These are phyloP conservation scores for Leptographium lundbergii DNA, from an alignment of 2,329 filamentous ascomycete species.

Conservation along the genomic window DNA sequence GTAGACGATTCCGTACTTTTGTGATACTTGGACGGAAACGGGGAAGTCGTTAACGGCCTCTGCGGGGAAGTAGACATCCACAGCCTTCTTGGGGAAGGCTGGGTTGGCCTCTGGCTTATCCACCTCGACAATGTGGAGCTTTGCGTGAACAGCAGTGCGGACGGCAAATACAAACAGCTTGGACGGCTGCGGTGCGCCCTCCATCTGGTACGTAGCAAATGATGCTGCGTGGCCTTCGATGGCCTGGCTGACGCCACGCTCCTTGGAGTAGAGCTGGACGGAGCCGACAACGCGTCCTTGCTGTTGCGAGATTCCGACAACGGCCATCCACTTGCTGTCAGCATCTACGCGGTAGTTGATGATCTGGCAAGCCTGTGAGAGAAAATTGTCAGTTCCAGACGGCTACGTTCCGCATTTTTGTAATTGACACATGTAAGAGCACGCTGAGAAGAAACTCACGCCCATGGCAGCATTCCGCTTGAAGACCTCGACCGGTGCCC, in stretches of 20 bases:
- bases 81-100: constrained; percentile 84
- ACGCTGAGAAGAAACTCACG: constrained; percentile 37
- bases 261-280: constrained; percentile 95
- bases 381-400: neutral
- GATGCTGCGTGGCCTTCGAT: constrained; percentile 96
- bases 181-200: constrained; percentile 79
- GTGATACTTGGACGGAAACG: constrained; percentile 91
- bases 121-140: constrained; percentile 95
- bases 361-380: constrained; percentile 75
- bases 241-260: constrained; percentile 91
- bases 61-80: constrained; percentile 94
- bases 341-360: constrained; percentile 98
- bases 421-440: too few relatives aligned
- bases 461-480: constrained; percentile 84
- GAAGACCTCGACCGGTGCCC: constrained; percentile 80
- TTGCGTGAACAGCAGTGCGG: constrained; percentile 75
- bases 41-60: constrained; percentile 97
- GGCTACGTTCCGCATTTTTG: neutral
- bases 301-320: constrained; percentile 90
- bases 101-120: constrained; percentile 87
- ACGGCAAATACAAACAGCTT: constrained; percentile 97
- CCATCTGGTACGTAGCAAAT: constrained; percentile 79
- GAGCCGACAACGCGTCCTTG: constrained; percentile 87
- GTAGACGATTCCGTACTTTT: constrained; percentile 94
- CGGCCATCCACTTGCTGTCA: constrained; percentile 96